Conservation (phyloP, 2,329 filamentous ascomycete species). For the Penicillium brevicompactum region DNA sequence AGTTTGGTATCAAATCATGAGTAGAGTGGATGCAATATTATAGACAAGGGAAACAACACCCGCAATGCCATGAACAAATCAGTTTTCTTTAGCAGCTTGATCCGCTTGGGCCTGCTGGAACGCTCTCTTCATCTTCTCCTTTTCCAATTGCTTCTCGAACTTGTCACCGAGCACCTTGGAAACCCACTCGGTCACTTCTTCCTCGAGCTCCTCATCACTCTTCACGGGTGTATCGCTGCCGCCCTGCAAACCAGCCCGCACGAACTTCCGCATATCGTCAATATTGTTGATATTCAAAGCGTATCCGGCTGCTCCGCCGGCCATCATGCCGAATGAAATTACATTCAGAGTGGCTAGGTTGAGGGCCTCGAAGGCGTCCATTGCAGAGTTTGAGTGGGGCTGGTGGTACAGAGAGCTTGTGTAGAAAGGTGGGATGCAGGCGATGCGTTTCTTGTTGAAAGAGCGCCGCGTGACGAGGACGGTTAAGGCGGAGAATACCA, state of each 20-base stretch:
- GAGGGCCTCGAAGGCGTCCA: slow-evolving; percentile 80
- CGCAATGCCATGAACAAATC: background rate
- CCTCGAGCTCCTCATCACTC: slow-evolving; percentile 51
- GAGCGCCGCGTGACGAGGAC: slow-evolving; percentile 71
- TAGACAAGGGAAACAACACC: background rate
- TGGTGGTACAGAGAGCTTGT: slow-evolving; percentile 48
- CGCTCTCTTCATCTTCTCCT: slow-evolving; percentile 30
- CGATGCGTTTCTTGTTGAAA: slow-evolving; percentile 63
- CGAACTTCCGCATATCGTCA: slow-evolving; percentile 64
- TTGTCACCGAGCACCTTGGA: slow-evolving; percentile 52
- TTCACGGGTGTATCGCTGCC: slow-evolving; percentile 56
- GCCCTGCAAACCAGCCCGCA: slow-evolving; percentile 61
- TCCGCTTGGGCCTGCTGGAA: slow-evolving; percentile 12
- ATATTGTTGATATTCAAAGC: slow-evolving; percentile 73
- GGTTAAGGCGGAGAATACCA: slow-evolving; percentile 73
- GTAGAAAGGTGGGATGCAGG: slow-evolving; percentile 72
- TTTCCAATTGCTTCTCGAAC: slow-evolving; percentile 46
- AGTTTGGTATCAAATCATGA: slow-evolving; percentile 23
- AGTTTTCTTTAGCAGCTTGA: slow-evolving; percentile 8
- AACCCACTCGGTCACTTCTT: slow-evolving; percentile 58
- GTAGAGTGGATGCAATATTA: slow-evolving; percentile 21
- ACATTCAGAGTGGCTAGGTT: slow-evolving; percentile 87
- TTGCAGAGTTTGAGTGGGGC: slow-evolving; percentile 59
- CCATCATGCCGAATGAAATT: slow-evolving; percentile 71
- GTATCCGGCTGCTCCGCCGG: slow-evolving; percentile 72